phyloP scores from a whole-genome alignment of 2,329 filamentous ascomycete genomes.

The Diaporthe eres region DNA sequence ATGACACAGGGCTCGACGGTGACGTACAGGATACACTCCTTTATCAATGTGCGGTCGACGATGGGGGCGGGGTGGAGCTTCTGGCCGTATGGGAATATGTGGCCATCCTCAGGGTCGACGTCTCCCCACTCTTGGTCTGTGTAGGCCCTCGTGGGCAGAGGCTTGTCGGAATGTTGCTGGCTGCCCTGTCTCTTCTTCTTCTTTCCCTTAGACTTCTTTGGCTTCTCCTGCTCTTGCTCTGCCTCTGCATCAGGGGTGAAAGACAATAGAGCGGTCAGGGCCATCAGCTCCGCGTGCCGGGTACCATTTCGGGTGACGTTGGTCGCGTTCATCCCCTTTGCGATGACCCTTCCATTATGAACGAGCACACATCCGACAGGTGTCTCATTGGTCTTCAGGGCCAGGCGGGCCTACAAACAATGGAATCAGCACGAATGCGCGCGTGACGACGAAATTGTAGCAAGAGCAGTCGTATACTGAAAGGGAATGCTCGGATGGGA shows the following conservation, averaged over 20 bases:
- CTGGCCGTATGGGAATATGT: conserved; percentile 74
- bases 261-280: conserved; percentile 73
- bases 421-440: conserved; percentile 37
- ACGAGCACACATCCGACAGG: conserved; percentile 97
- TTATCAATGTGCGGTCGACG: conserved; percentile 77
- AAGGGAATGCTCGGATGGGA: background rate
- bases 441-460: background rate
- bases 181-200: conserved; percentile 39
- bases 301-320: conserved; percentile 93
- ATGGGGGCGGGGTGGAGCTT: conserved; percentile 68
- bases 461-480: background rate
- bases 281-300: conserved; percentile 95
- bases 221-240: conserved; percentile 49
- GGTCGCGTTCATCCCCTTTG: conserved; percentile 95
- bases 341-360: conserved; percentile 82
- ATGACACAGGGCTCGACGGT: conserved; percentile 99
- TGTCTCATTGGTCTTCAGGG: conserved; percentile 89
- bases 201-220: conserved; percentile 37
- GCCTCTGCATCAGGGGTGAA: conserved; percentile 52
- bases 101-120: conserved; percentile 67
- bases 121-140: conserved; percentile 63
- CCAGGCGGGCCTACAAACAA: conserved; percentile 79
- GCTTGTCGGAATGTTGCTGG: conserved; percentile 46
- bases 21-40: conserved; percentile 86
- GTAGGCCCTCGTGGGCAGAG: conserved; percentile 17